A percentile compares a stretch with the other conserved stretches of the same genome.
phyloP scores from a whole-genome alignment of 2,329 filamentous ascomycete species.

The Microsporum canis region DNA sequence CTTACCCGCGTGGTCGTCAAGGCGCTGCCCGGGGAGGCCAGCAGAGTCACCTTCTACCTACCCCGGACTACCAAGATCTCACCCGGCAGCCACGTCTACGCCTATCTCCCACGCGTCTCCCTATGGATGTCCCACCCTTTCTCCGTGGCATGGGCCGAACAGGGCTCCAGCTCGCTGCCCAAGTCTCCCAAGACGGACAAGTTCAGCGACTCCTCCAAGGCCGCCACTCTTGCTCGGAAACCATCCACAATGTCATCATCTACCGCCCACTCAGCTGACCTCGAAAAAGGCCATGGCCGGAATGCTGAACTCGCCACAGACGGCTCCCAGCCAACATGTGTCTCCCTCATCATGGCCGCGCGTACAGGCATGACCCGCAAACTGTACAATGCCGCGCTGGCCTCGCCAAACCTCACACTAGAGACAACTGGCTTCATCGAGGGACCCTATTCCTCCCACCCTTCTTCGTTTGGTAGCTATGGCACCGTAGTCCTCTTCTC shows the following conservation, averaged over 20 bases:
- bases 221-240: background rate
- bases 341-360: constrained; percentile 49
- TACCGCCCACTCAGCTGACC: constrained; percentile 12
- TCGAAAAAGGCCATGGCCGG: constrained; percentile 25
- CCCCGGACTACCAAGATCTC: constrained; percentile 42
- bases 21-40: constrained; percentile 49
- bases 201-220: background rate
- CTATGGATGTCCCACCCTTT: constrained; percentile 41
- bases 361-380: constrained; percentile 53
- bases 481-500: constrained; percentile 56
- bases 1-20: constrained; percentile 45
- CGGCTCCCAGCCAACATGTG: constrained; percentile 23
- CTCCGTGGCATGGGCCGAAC: constrained; percentile 38
- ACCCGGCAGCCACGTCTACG: constrained; percentile 50
- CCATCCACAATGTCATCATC: background rate
- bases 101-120: constrained; percentile 44
- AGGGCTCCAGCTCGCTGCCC: constrained; percentile 20
- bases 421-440: constrained; percentile 48
- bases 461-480: constrained; percentile 47
- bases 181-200: constrained; percentile 9
- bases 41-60: constrained; percentile 49
- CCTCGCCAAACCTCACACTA: constrained; percentile 40
- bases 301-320: constrained; percentile 11
- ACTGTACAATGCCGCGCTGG: constrained; percentile 46
- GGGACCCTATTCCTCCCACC: constrained; percentile 52